A percentile compares a stretch with the other conserved stretches of the same genome.
phyloP scores from a whole-genome alignment of 352 stramenopile genomes.

The Phytophthora sp. region DNA sequence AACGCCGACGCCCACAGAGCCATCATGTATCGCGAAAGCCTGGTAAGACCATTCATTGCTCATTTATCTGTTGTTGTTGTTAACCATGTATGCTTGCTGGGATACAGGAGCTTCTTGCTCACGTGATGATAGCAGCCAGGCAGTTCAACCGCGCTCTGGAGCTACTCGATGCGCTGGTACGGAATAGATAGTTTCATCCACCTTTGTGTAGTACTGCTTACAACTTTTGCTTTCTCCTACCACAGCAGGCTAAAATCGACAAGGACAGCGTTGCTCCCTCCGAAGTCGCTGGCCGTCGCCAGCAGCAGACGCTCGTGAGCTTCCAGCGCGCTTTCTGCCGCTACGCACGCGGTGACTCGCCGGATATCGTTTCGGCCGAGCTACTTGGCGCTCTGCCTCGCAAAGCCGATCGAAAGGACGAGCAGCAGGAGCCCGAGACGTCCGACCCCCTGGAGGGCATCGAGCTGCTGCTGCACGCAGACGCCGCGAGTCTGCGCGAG shows the following conservation, averaged over 20 bases:
- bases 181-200: neutral
- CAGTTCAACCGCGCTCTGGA: slow-evolving; percentile 32
- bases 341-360: slow-evolving; percentile 23
- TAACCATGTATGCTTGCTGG: no score
- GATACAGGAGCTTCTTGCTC: slow-evolving; percentile 50
- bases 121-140: slow-evolving; percentile 36
- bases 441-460: slow-evolving; percentile 8
- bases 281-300: neutral
- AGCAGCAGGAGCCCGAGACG: neutral
- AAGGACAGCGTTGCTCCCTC: neutral
- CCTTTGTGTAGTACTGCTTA: no score
- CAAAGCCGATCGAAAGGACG: neutral
- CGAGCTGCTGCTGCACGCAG: slow-evolving; percentile 24
- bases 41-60: slow-evolving; percentile 14
- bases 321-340: slow-evolving; percentile 47
- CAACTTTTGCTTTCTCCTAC: no score
- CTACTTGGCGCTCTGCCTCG: slow-evolving; percentile 5
- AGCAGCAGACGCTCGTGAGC: slow-evolving; percentile 24
- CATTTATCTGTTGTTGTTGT: neutral
- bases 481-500: slow-evolving; percentile 19
- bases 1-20: slow-evolving; percentile 20
- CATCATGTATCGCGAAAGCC: slow-evolving; percentile 34
- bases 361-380: slow-evolving; percentile 6
- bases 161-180: slow-evolving; percentile 30
- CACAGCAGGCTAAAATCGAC: slow-evolving; percentile 8